Base-by-base conservation (phyloP, 2,329 filamentous ascomycete genomes). In the Penicillium expansum region DNA sequence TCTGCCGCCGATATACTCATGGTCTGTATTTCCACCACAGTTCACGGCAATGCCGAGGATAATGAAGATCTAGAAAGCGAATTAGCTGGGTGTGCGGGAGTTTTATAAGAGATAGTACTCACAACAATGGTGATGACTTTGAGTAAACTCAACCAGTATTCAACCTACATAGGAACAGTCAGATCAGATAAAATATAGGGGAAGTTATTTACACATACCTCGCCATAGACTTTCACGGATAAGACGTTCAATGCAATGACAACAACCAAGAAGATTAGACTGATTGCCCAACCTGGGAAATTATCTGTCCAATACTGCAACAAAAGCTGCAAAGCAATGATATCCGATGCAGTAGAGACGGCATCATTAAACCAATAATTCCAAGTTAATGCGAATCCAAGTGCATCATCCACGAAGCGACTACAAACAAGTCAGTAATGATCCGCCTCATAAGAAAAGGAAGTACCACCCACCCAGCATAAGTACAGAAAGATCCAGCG, bases 291-390 rank as follows among this genome's bases (percentile, higher is more conserved):
- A 1, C 84, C 84, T 0, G 86, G 85, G 50, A 88, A 84, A 57
- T 80, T 79, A 43, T 83, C 79, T 35, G 80, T 82, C 85, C 85
- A 88, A 67, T 85, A 87, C 47, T 84, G 71, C 51, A 87, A 71
- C 1, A 88, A 66, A 2, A 88, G 71, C 66, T 85, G 82, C 33
- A 84, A 68, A 0, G 83, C 80, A 20, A 87, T 82, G 27, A 88
- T 72, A 71, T 88, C 85, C 0, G 83, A 77, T 0, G 85, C 85
- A 1, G 80, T 83, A 0, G 79, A 80, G 0, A 84, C 80, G 1
- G 84, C 85, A 71, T 87, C 84, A 67, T 88, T 87, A 64, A 87
- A 86, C 84, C 84, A 88, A 60, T 78, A 77, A 52, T 78, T 77
- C 76, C 77, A 78, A 8, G 74, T 77, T 24, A 77, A 61, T 20